phyloP scores from a whole-genome alignment of 2,329 filamentous ascomycete genomes.

The Penicillium sp. region DNA sequence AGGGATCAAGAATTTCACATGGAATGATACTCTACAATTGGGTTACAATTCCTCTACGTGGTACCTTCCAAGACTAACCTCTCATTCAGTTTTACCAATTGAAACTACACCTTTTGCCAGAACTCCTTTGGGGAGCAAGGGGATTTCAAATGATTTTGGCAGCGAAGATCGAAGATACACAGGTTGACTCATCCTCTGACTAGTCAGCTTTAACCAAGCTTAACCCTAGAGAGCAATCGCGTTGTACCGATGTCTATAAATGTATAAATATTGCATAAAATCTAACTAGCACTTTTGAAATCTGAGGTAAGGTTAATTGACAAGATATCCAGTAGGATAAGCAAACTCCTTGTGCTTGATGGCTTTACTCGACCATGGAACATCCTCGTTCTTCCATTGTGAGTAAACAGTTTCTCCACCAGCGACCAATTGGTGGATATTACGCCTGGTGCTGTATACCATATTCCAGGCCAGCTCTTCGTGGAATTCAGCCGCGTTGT shows the following conservation, averaged over 20 bases:
- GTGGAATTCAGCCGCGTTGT: slow-evolving; percentile 18
- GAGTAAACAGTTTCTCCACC: slow-evolving; percentile 20
- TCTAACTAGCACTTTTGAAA: neutral
- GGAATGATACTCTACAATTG: slow-evolving; percentile 4
- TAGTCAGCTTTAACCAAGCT: neutral
- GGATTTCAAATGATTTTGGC: neutral
- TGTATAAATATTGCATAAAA: neutral
- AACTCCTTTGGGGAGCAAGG: slow-evolving; percentile 4
- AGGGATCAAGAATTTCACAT: slow-evolving; percentile 1
- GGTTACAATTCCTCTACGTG: neutral
- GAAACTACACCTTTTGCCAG: neutral
- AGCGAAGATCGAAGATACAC: neutral
- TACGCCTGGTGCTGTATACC: slow-evolving; percentile 28
- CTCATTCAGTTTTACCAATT: neutral
- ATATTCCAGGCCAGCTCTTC: slow-evolving; percentile 22
- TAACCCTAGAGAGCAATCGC: neutral
- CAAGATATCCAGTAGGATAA: slow-evolving; percentile 24
- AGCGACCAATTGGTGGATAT: slow-evolving; percentile 25
- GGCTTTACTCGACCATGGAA: slow-evolving; percentile 23
- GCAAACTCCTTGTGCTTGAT: slow-evolving; percentile 19
- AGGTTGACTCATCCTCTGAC: neutral
- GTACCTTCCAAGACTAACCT: neutral
- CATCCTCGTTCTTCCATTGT: slow-evolving; percentile 20
- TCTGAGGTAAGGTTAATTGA: neutral
- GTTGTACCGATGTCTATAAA: neutral